phyloP scores from a whole-genome alignment of 257 asterid genomes.

The Fraxinus americana region DNA sequence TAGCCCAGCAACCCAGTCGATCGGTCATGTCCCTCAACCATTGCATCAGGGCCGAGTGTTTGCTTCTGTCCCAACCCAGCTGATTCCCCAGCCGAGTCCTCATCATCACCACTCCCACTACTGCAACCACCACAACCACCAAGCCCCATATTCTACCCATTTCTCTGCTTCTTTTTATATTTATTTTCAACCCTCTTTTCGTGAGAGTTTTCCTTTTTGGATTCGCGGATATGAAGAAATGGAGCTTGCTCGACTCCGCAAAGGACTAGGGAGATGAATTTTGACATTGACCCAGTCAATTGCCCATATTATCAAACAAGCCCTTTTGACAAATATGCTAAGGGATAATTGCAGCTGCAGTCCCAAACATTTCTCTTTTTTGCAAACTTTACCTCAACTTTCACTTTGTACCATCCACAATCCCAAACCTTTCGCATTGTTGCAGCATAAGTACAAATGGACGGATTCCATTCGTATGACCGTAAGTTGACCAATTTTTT shows the following conservation, averaged over 20 bases:
- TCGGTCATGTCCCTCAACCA: slow-evolving; percentile 60
- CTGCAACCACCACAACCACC: slow-evolving; percentile 43
- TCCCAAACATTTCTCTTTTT: too few relatives aligned
- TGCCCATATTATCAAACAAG: too few relatives aligned
- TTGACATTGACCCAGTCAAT: too few relatives aligned
- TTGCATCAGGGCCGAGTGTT: slow-evolving; percentile 39
- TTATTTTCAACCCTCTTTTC: not conserved
- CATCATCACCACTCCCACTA: slow-evolving; percentile 34
- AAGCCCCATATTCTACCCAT: slow-evolving; percentile 45
- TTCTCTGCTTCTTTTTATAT: not conserved
- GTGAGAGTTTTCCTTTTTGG: not conserved
- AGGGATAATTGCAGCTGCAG: too few relatives aligned
- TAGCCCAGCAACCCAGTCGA: slow-evolving; percentile 88
- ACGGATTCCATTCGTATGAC: too few relatives aligned
- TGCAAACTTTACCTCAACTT: too few relatives aligned
- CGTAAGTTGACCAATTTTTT: too few relatives aligned
- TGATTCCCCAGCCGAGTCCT: slow-evolving; percentile 42
- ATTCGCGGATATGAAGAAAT: not conserved
- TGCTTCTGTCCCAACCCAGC: slow-evolving; percentile 48
- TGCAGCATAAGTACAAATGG: too few relatives aligned
- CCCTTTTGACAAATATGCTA: too few relatives aligned
- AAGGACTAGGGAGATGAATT: too few relatives aligned
- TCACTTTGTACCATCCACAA: too few relatives aligned
- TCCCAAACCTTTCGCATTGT: too few relatives aligned
- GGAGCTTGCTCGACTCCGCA: not conserved